Conservation (phyloP, 257 asterid genomes). For the Jaltomata sinuosa region DNA sequence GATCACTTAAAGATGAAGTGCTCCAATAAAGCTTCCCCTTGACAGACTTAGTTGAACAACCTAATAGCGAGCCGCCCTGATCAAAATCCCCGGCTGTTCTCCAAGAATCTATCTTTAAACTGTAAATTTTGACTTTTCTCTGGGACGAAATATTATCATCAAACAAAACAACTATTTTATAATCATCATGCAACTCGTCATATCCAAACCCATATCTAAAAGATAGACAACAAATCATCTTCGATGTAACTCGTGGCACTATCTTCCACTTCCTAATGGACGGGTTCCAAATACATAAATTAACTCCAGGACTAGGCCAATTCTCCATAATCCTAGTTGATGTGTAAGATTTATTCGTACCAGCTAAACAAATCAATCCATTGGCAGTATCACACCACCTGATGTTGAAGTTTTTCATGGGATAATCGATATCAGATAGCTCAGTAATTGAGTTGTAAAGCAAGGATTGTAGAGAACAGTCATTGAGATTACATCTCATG, state of each 20-base stretch:
- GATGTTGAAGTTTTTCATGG: too few species aligned
- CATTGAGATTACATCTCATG: too few species aligned
- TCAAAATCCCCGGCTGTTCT: background rate
- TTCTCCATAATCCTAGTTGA: too few species aligned
- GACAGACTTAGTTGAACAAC: background rate
- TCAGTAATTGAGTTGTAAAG: too few species aligned
- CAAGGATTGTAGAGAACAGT: too few species aligned
- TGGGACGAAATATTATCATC: too few species aligned
- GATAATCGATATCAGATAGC: too few species aligned
- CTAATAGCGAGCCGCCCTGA: too few species aligned
- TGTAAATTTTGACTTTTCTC: background rate
- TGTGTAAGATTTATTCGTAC: too few species aligned
- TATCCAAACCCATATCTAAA: background rate
- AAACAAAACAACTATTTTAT: background rate
- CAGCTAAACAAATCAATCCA: too few species aligned
- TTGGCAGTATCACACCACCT: too few species aligned
- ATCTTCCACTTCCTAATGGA: background rate
- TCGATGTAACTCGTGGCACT: background rate
- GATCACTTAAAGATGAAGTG: background rate
- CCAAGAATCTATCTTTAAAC: background rate
- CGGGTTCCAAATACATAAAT: background rate
- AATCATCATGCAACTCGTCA: background rate
- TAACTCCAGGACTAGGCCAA: too few species aligned
- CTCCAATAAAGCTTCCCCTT: background rate
- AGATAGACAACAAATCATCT: background rate